These are phyloP conservation scores for Nematocida ausubeli DNA, from an alignment of 371 early-diverging fungal species.

Conservation along the genomic window DNA sequence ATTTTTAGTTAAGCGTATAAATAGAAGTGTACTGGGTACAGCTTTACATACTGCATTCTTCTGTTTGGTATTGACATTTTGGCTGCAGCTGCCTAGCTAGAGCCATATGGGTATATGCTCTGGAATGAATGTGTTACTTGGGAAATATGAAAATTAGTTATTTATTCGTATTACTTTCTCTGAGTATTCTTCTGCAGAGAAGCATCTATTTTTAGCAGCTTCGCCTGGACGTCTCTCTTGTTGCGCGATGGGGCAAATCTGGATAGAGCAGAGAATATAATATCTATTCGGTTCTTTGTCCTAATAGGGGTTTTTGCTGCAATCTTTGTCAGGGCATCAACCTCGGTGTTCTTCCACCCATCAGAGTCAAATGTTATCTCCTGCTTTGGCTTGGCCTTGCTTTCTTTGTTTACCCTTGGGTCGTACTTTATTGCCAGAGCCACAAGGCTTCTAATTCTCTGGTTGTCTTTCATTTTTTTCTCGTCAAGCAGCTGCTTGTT, in stretches of 20 bases:
- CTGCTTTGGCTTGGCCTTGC: slow-evolving; percentile 30
- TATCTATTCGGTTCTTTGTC: slow-evolving; percentile 56
- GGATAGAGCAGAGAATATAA: slow-evolving; percentile 48
- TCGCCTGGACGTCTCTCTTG: slow-evolving; percentile 28
- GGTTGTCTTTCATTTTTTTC: slow-evolving; percentile 57
- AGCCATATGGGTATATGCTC: too few species aligned
- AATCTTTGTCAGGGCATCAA: slow-evolving; percentile 47
- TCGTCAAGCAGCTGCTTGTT: slow-evolving; percentile 58
- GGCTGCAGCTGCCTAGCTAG: too few species aligned
- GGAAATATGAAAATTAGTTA: not conserved
- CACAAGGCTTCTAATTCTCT: slow-evolving; percentile 62
- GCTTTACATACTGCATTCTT: too few species aligned
- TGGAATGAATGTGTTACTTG: too few species aligned
- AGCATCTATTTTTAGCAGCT: slow-evolving; percentile 31
- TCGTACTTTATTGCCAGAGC: slow-evolving; percentile 63
- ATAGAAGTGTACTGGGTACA: too few species aligned
- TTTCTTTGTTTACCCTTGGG: slow-evolving; percentile 61
- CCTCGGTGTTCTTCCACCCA: slow-evolving; percentile 58
- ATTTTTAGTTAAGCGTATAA: too few species aligned
- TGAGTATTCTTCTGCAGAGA: slow-evolving; percentile 1
- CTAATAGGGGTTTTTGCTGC: slow-evolving; percentile 24
- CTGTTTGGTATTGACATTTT: too few species aligned
- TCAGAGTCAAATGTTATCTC: slow-evolving; percentile 48
- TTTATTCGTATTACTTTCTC: slow-evolving; percentile 29
- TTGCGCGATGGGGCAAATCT: not conserved